phyloP scores from a whole-genome alignment of 306 rosid genomes.

The Morella rubra region DNA sequence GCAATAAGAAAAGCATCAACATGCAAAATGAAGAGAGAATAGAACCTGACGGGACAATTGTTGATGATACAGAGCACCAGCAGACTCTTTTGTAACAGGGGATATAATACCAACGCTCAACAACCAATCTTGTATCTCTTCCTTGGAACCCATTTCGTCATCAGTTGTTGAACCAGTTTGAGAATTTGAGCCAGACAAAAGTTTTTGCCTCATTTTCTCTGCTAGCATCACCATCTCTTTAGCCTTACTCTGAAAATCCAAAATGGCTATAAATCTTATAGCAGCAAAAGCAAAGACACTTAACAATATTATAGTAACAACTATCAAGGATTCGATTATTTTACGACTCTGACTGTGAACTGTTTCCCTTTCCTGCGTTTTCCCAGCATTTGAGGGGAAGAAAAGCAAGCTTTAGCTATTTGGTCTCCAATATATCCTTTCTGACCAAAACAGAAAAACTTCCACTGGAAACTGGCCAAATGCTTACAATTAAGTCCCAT shows the following conservation, averaged over 20 bases:
- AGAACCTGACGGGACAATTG: slow-evolving; percentile 92
- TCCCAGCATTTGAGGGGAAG: background rate
- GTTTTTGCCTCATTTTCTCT: slow-evolving; percentile 95
- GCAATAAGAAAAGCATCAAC: slow-evolving; percentile 1
- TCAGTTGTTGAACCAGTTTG: slow-evolving; percentile 52
- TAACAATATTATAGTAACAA: background rate
- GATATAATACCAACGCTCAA: slow-evolving; percentile 93
- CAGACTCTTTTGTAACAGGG: slow-evolving; percentile 97
- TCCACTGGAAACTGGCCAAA: background rate
- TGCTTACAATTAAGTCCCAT: background rate
- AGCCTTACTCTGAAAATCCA: slow-evolving; percentile 82
- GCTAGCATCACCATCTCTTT: slow-evolving; percentile 98
- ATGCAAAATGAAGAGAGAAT: slow-evolving; percentile 14
- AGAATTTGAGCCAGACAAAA: slow-evolving; percentile 70
- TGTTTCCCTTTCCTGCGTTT: background rate
- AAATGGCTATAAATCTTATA: slow-evolving; percentile 24
- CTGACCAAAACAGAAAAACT: background rate
- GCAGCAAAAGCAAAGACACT: slow-evolving; percentile 12
- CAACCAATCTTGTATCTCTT: slow-evolving; percentile 95
- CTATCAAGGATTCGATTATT: background rate
- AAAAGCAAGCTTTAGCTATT: background rate
- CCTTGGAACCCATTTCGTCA: slow-evolving; percentile 91
- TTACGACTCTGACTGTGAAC: background rate
- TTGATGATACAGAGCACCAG: slow-evolving; percentile 94
- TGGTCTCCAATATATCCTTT: background rate